Conservation (phyloP, 345 rosid genomes). For the Lagerstroemia speciosa region DNA sequence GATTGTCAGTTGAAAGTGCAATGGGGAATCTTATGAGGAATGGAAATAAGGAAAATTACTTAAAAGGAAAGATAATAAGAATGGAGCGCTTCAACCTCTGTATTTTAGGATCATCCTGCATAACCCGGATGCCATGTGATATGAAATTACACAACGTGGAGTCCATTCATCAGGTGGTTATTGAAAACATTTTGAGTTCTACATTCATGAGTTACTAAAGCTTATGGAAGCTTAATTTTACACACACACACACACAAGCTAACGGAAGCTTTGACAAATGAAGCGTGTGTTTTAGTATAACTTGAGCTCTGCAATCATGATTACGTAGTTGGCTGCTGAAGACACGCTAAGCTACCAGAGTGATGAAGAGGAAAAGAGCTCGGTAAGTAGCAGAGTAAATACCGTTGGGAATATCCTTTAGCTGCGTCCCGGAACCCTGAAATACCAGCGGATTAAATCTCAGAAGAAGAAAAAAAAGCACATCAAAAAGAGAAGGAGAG, state of each 20-base stretch:
- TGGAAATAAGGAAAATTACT: too few species aligned
- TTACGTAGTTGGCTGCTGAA: not conserved
- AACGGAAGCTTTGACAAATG: too few species aligned
- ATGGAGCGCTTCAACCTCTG: too few species aligned
- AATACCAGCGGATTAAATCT: slow-evolving; percentile 8
- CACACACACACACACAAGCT: too few species aligned
- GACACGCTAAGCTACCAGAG: too few species aligned
- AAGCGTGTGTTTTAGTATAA: too few species aligned
- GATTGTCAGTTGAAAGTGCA: not conserved
- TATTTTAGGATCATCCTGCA: not conserved
- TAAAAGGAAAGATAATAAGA: not conserved
- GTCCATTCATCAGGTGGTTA: not conserved
- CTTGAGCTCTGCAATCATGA: not conserved
- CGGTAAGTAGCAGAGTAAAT: not conserved
- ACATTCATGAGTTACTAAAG: too few species aligned
- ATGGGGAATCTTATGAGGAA: too few species aligned
- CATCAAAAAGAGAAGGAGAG: not conserved
- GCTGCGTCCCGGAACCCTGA: slow-evolving; percentile 83
- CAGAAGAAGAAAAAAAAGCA: not conserved
- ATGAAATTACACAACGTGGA: not conserved
- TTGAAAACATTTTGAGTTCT: too few species aligned
- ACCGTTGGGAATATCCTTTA: slow-evolving; percentile 95
- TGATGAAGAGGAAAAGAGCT: not conserved
- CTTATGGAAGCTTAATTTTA: too few species aligned
- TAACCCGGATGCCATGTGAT: not conserved